Evolutionary conservation across 1,284 basidiomycete genomes (phyloP).

Genomic region (Heliocybe sulcata): DNA sequence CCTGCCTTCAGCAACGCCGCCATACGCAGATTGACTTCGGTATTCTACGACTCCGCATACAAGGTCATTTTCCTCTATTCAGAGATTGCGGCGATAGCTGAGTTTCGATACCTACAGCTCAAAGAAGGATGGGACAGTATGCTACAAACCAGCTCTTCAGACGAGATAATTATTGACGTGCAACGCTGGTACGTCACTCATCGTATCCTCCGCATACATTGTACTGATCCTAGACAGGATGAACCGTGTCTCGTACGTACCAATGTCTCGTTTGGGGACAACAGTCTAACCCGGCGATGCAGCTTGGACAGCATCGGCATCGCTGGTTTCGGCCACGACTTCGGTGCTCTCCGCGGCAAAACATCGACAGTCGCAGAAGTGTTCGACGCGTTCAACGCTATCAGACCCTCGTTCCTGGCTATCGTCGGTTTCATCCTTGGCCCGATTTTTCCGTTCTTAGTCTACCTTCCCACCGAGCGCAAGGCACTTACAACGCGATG

Average conservation of each 20-base stretch:
- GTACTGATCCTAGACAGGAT: slow-evolving; percentile 23
- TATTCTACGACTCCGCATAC: slow-evolving; percentile 34
- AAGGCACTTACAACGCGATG: slow-evolving; percentile 24
- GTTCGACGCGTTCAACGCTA: slow-evolving; percentile 29
- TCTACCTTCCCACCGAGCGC: slow-evolving; percentile 24
- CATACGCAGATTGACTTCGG: slow-evolving; percentile 29
- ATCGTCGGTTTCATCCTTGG: slow-evolving; percentile 29
- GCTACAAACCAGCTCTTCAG: slow-evolving; percentile 24
- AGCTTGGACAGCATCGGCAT: slow-evolving; percentile 50
- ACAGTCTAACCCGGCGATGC: neutral
- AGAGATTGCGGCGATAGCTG: slow-evolving; percentile 27
- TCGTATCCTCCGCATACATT: neutral
- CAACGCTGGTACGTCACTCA: slow-evolving; percentile 36
- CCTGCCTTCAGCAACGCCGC: slow-evolving; percentile 39
- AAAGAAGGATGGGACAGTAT: slow-evolving; percentile 33
- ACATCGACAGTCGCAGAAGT: slow-evolving; percentile 30
- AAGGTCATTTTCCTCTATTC: slow-evolving; percentile 7
- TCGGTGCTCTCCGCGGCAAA: slow-evolving; percentile 38
- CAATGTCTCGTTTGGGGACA: neutral
- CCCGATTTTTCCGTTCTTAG: slow-evolving; percentile 12
- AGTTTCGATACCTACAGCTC: neutral
- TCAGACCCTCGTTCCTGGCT: slow-evolving; percentile 13
- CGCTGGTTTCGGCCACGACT: slow-evolving; percentile 43
- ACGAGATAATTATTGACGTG: slow-evolving; percentile 36
- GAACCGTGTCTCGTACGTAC: slow-evolving; percentile 35